Conservation (phyloP, 169 alveolate genomes). For the Cryptosporidium bovis region DNA sequence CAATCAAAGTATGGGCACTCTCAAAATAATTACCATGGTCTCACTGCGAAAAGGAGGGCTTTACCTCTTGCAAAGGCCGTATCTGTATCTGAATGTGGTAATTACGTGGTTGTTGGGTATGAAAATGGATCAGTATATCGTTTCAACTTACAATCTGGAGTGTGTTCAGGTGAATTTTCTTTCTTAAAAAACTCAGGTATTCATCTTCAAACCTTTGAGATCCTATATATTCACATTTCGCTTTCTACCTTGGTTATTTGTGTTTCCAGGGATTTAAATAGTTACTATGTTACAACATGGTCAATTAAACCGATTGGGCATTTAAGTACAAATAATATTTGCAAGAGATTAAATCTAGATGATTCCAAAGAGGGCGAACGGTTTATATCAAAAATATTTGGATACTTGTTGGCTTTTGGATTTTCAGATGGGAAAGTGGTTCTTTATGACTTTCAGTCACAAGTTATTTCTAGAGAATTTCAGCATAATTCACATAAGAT, state of each 20-base stretch:
- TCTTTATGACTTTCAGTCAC: slow-evolving; percentile 69
- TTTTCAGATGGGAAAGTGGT: slow-evolving; percentile 42
- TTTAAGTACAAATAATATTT: slow-evolving; percentile 27
- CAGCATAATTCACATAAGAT: slow-evolving; percentile 14
- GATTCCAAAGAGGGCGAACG: neutral
- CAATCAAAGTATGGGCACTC: slow-evolving; percentile 19
- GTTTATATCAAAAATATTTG: slow-evolving; percentile 35
- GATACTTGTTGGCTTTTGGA: slow-evolving; percentile 44
- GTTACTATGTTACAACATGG: slow-evolving; percentile 46
- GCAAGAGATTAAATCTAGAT: slow-evolving; percentile 2
- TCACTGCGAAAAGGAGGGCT: slow-evolving; percentile 30
- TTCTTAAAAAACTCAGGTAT: slow-evolving; percentile 11
- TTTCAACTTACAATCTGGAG: slow-evolving; percentile 90
- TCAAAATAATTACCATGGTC: slow-evolving; percentile 43
- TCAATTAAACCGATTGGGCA: slow-evolving; percentile 34
- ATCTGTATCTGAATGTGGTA: slow-evolving; percentile 92
- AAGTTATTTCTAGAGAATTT: slow-evolving; percentile 62
- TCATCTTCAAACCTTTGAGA: slow-evolving; percentile 6
- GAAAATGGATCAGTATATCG: slow-evolving; percentile 88
- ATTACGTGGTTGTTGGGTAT: slow-evolving; percentile 93
- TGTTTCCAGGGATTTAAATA: slow-evolving; percentile 38
- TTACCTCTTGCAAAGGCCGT: slow-evolving; percentile 84
- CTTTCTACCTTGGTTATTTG: slow-evolving; percentile 30
- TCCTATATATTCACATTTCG: slow-evolving; percentile 50
- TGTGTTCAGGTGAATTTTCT: slow-evolving; percentile 75